Evolutionary conservation across 805 yeast genomes (phyloP).

Genomic region (Nakazawaea anatomiae): DNA sequence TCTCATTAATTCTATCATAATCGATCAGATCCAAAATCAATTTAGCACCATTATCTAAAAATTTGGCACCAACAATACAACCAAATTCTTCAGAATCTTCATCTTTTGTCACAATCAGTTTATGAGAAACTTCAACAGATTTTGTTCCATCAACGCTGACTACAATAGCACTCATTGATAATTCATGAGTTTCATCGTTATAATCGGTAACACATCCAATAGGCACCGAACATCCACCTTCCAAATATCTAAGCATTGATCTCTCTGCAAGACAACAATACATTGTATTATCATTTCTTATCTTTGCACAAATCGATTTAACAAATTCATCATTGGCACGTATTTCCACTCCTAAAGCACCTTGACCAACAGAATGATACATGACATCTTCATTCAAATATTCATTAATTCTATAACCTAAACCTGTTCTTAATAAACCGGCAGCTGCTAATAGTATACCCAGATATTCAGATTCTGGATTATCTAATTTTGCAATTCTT

Average conservation of each 20-base stretch:
- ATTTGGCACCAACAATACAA: constrained; percentile 53
- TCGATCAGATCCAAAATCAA: constrained; percentile 75
- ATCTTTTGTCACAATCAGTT: constrained; percentile 31
- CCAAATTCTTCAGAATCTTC: constrained; percentile 73
- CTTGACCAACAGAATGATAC: constrained; percentile 99
- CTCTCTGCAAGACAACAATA: constrained; percentile 85
- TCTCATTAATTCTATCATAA: constrained; percentile 52
- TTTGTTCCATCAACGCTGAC: constrained; percentile 79
- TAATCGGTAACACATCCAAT: constrained; percentile 75
- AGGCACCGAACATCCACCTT: constrained; percentile 98
- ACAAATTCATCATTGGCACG: constrained; percentile 60
- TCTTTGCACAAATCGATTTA: constrained; percentile 50
- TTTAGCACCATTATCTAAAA: constrained; percentile 77
- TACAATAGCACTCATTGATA: constrained; percentile 65
- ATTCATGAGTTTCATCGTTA: constrained; percentile 32
- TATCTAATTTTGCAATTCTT: constrained; percentile 76
- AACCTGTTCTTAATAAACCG: constrained; percentile 70
- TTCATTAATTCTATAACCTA: constrained; percentile 71
- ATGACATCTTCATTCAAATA: constrained; percentile 68
- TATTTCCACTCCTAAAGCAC: constrained; percentile 92
- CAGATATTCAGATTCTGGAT: constrained; percentile 50
- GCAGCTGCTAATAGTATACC: constrained; percentile 92
- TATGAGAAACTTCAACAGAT: constrained; percentile 52
- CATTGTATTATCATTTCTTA: constrained; percentile 63
- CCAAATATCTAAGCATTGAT: constrained; percentile 76